Conservation (phyloP, 2,329 filamentous ascomycete genomes). For the Tolypocladium ovalisporum region DNA sequence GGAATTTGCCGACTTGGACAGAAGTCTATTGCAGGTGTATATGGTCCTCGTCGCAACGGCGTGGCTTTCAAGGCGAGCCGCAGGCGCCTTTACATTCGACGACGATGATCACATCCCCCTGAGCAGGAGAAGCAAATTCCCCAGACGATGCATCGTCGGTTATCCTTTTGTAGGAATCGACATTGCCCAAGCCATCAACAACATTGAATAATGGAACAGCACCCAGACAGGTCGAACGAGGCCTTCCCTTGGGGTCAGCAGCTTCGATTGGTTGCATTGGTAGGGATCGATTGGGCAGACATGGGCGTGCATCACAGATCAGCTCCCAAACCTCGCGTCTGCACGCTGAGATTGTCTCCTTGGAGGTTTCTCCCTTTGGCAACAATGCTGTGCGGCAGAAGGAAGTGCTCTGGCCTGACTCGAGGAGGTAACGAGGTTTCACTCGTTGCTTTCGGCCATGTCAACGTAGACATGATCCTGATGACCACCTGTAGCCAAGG, state of each 20-base stretch:
- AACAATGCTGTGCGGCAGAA: slow-evolving; percentile 29
- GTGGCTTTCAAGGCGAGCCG: too few species aligned
- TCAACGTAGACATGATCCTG: slow-evolving; percentile 16
- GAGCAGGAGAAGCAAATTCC: not conserved
- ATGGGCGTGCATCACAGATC: slow-evolving; percentile 10
- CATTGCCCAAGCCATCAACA: slow-evolving; percentile 12
- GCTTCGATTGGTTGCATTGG: too few species aligned
- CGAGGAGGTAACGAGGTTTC: slow-evolving; percentile 36
- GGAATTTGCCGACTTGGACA: not conserved
- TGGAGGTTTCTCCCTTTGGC: not conserved
- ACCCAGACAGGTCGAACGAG: not conserved
- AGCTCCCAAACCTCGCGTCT: slow-evolving; percentile 17
- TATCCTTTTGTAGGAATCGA: slow-evolving; percentile 9
- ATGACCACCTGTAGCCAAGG: not conserved
- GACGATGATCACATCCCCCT: too few species aligned
- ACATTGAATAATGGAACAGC: not conserved
- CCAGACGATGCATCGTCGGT: not conserved
- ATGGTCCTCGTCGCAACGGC: not conserved
- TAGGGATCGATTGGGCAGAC: not conserved
- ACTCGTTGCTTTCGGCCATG: slow-evolving; percentile 32
- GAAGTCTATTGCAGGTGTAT: fast-evolving
- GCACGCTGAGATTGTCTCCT: slow-evolving; percentile 4
- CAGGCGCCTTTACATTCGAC: too few species aligned
- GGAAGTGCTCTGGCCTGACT: slow-evolving; percentile 32
- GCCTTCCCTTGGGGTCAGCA: too few species aligned